Percentiles rank a stretch among this genome's conserved stretches.
These are phyloP conservation scores for Mortierella sp. DNA, from an alignment of 371 early-diverging fungal genomes.

Conservation along the genomic window DNA sequence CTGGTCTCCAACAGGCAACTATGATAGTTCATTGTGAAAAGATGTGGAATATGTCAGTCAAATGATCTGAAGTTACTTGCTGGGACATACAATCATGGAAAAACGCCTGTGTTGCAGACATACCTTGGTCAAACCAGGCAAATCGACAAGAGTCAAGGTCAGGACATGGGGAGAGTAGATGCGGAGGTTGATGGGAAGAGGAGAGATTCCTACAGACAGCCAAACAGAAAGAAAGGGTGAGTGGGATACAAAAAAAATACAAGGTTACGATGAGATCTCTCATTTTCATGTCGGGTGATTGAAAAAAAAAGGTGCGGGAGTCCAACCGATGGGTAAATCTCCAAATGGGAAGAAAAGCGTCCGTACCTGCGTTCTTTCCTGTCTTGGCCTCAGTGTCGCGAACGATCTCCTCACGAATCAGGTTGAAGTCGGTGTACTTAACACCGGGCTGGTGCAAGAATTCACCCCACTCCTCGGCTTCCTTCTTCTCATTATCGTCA, in stretches of 20 bases:
- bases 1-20: conserved; percentile 98
- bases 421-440: conserved; percentile 93
- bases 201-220: conserved; percentile 79
- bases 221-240: background rate
- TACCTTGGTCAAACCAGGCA: conserved; percentile 98
- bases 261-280: conserved; percentile 13
- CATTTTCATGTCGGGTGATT: background rate
- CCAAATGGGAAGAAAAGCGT: background rate
- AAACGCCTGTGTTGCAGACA: background rate
- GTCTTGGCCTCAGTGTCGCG: conserved; percentile 95
- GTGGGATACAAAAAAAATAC: background rate
- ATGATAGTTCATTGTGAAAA: conserved; percentile 34
- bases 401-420: conserved; percentile 95
- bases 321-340: background rate
- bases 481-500: conserved; percentile 63
- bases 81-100: background rate
- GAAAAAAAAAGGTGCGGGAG: background rate
- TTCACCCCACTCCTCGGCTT: conserved; percentile 96
- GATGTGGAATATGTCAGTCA: background rate
- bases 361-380: conserved; percentile 86
- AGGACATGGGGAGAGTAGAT: conserved; percentile 97
- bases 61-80: background rate
- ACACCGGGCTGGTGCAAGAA: conserved; percentile 95
- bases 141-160: conserved; percentile 98
- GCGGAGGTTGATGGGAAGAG: conserved; percentile 96